Evolutionary conservation across 2,329 filamentous ascomycete genomes (phyloP).

Genomic region (Verruconis gallopava): DNA sequence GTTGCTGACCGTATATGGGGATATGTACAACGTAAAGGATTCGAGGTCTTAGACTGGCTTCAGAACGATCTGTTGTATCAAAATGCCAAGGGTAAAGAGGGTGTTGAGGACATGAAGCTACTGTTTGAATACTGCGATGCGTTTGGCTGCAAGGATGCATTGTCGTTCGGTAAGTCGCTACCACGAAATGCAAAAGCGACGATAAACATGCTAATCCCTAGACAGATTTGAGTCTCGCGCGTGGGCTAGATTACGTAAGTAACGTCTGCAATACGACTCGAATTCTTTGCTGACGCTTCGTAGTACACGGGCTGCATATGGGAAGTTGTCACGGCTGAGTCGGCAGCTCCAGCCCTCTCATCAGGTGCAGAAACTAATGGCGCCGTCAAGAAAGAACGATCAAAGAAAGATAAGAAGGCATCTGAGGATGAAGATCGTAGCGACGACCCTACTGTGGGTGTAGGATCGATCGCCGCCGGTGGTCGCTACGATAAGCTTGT

Average conservation of each 20-base stretch:
- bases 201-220: no score
- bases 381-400: neutral
- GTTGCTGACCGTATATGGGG: constrained; percentile 80
- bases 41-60: constrained; percentile 29
- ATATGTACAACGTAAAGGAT: constrained; percentile 61
- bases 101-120: constrained; percentile 66
- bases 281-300: no score
- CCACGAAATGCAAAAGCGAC: no score
- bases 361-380: neutral
- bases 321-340: constrained; percentile 50
- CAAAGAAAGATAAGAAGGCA: constrained; percentile 34
- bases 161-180: constrained; percentile 84
- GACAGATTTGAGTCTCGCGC: no score
- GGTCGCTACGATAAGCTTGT: constrained; percentile 89
- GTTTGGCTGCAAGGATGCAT: constrained; percentile 56
- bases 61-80: constrained; percentile 36
- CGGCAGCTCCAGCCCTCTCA: constrained; percentile 10
- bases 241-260: constrained; percentile 87
- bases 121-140: constrained; percentile 73
- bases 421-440: constrained; percentile 52
- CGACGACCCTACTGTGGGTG: constrained; percentile 66
- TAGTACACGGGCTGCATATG: constrained; percentile 88
- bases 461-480: constrained; percentile 80
- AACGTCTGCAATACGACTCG: no score
- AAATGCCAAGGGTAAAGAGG: constrained; percentile 65